Evolutionary conservation across 352 stramenopile genomes (phyloP).

Genomic region (Sclerospora graminicola): DNA sequence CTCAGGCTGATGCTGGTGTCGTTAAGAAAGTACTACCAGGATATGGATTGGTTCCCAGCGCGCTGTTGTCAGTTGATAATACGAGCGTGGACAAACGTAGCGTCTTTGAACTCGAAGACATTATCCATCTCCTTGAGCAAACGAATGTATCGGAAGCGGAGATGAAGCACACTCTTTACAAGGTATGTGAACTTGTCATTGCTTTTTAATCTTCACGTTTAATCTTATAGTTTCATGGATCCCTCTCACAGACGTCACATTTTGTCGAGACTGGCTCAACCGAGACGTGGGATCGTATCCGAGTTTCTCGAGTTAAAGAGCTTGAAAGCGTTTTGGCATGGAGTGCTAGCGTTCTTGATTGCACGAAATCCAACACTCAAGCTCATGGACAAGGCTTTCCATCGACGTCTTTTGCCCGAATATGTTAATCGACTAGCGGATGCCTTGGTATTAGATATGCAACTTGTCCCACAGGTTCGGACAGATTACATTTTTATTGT

Average conservation of each 20-base stretch:
- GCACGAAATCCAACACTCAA: slow-evolving; percentile 34
- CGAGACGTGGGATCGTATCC: slow-evolving; percentile 32
- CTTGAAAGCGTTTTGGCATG: too few relatives aligned
- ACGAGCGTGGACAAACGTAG: slow-evolving; percentile 6
- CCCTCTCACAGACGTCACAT: slow-evolving; percentile 13
- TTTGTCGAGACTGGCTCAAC: slow-evolving; percentile 16
- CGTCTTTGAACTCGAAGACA: slow-evolving; percentile 24
- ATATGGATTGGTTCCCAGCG: slow-evolving; percentile 2
- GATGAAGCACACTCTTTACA: slow-evolving; percentile 29
- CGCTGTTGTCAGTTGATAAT: slow-evolving; percentile 1
- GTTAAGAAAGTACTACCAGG: not conserved
- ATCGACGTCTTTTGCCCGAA: slow-evolving; percentile 36
- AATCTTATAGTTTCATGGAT: slow-evolving; percentile 1
- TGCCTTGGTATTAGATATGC: slow-evolving; percentile 38
- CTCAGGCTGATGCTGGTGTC: not conserved
- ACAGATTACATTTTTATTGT: not conserved
- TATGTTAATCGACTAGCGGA: slow-evolving; percentile 39
- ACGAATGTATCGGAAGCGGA: slow-evolving; percentile 40
- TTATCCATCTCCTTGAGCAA: slow-evolving; percentile 27
- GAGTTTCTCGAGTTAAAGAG: too few relatives aligned
- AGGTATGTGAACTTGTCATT: slow-evolving; percentile 20
- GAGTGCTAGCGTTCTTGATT: slow-evolving; percentile 33
- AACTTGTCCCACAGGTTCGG: slow-evolving; percentile 31
- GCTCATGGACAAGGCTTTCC: slow-evolving; percentile 54
- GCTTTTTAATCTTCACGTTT: not conserved